Conservation (phyloP, 805 yeast genomes). For the Candida incommunis region DNA sequence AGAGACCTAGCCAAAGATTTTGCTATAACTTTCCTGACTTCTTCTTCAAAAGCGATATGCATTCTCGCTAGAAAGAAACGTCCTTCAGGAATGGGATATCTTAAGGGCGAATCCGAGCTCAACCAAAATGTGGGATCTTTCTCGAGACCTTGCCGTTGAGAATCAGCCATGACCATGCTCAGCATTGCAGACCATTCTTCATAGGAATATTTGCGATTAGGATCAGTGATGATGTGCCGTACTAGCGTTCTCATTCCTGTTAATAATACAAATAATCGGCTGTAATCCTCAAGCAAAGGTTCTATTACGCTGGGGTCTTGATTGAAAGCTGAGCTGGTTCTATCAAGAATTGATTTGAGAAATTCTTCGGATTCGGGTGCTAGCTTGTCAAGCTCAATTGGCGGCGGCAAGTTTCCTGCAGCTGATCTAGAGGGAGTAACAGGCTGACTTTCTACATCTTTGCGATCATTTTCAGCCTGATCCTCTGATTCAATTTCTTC, state of each 20-base stretch:
- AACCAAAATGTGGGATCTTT: not conserved
- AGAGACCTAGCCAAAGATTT: not conserved
- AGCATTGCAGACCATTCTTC: not conserved
- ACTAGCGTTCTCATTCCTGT: not conserved
- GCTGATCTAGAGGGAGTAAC: not conserved
- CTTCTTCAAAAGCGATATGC: conserved; percentile 1
- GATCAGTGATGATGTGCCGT: not conserved
- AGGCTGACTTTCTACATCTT: not conserved
- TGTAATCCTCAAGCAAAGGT: not conserved
- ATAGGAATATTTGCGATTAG: not conserved
- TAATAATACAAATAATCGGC: not conserved
- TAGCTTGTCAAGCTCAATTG: not conserved
- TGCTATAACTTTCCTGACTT: not conserved
- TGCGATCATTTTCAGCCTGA: not conserved
- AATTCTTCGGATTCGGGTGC: not conserved
- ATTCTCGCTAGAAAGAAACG: not conserved
- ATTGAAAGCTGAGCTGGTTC: not conserved
- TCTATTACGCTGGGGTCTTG: not conserved
- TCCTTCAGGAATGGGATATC: not conserved
- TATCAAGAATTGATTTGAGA: not conserved
- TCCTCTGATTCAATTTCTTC: not conserved
- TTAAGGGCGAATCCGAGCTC: not conserved
- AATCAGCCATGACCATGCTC: not conserved
- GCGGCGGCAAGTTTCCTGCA: not conserved
- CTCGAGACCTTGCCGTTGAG: not conserved